Evolutionary conservation across 768 basidiomycete genomes (phyloP).

Genomic region (Lactifluus rugatus): DNA sequence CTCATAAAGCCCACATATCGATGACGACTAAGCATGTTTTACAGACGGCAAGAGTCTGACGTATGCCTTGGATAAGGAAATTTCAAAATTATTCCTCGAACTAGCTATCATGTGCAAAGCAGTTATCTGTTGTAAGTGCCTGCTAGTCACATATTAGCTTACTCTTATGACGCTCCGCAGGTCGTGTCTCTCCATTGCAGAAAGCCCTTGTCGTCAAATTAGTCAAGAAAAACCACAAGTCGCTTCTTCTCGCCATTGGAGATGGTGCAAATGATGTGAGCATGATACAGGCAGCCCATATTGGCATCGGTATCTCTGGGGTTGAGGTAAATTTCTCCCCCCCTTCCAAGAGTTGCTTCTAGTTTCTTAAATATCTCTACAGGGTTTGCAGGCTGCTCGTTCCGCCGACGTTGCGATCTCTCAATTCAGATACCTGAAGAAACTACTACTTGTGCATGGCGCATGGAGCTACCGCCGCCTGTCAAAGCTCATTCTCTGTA

Average conservation of each 20-base stretch:
- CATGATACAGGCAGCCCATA: constrained; percentile 98
- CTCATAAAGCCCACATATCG: background rate
- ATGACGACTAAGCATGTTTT: background rate
- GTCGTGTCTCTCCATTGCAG: constrained; percentile 95
- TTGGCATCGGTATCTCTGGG: constrained; percentile 95
- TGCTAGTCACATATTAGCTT: background rate
- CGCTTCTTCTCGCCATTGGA: constrained; percentile 92
- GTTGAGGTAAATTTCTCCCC: constrained; percentile 55
- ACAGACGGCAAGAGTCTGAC: constrained; percentile 90
- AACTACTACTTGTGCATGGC: constrained; percentile 91
- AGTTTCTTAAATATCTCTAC: background rate
- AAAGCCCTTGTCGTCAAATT: constrained; percentile 97
- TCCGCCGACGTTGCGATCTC: constrained; percentile 97
- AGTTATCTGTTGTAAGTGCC: constrained; percentile 83
- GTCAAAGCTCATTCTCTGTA: constrained; percentile 93
- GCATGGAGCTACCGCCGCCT: constrained; percentile 97
- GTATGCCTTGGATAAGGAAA: constrained; percentile 87
- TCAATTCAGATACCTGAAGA: constrained; percentile 93
- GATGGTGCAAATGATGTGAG: constrained; percentile 98
- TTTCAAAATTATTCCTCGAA: constrained; percentile 85
- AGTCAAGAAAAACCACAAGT: constrained; percentile 93
- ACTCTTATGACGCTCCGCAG: constrained; percentile 29
- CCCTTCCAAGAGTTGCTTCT: background rate
- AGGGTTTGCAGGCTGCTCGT: constrained; percentile 97
- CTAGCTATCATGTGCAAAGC: constrained; percentile 97